Conservation (phyloP, 345 rosid genomes). For the Gossypium mustelinum region DNA sequence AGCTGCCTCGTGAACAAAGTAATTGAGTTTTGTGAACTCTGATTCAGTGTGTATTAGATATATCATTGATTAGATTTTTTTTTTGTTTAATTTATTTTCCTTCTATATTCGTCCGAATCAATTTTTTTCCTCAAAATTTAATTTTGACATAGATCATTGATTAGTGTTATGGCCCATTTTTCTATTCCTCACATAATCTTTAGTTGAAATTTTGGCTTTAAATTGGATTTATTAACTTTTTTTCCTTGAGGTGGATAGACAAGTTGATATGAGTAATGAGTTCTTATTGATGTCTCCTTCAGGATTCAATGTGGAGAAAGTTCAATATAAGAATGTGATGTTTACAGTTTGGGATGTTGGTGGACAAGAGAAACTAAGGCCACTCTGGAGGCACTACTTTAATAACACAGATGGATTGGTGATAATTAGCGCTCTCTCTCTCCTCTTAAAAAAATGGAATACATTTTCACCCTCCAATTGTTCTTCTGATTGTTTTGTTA, state of each 20-base stretch:
- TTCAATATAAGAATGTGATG: conserved; percentile 95
- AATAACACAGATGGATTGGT: conserved; percentile 98
- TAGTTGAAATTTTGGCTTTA: conserved; percentile 6
- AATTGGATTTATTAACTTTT: not conserved
- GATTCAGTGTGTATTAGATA: not conserved
- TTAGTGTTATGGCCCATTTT: not conserved
- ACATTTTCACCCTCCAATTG: not conserved
- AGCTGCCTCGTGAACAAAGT: not conserved
- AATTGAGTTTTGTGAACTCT: not conserved
- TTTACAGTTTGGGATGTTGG: conserved; percentile 99
- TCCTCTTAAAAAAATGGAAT: not conserved
- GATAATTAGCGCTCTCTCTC: conserved; percentile 13
- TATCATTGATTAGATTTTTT: not conserved
- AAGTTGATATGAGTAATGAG: not conserved
- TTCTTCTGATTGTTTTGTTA: not conserved
- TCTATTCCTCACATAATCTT: not conserved
- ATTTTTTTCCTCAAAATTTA: not conserved
- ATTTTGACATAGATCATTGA: not conserved
- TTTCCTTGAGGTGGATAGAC: not conserved
- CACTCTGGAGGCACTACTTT: conserved; percentile 99
- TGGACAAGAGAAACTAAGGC: conserved; percentile 96
- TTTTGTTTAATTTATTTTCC: not conserved
- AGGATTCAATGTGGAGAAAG: conserved; percentile 99
- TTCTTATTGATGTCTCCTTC: conserved; percentile 20
- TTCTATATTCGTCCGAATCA: not conserved